Conservation (phyloP, 768 basidiomycete genomes). For the Pleurotus sapidus region DNA sequence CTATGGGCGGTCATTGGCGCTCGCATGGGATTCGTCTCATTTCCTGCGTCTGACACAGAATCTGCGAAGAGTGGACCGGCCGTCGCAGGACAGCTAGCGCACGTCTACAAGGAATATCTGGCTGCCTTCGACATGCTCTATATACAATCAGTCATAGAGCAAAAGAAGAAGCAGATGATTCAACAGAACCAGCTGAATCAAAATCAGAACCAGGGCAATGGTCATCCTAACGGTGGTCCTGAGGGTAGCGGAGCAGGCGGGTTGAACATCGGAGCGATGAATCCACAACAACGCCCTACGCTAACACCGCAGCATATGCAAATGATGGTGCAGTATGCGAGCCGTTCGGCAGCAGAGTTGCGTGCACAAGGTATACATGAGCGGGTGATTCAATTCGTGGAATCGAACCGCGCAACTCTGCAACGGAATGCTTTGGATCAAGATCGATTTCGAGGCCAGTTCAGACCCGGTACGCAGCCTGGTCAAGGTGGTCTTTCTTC, state of each 20-base stretch:
- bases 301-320: conserved; percentile 28
- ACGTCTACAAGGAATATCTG: conserved; percentile 61
- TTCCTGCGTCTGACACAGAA: conserved; percentile 57
- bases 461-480: conserved; percentile 20
- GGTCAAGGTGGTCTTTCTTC: conserved; percentile 3
- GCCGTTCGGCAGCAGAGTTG: conserved; percentile 46
- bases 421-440: conserved; percentile 39
- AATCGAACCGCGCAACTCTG: conserved; percentile 46
- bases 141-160: conserved; percentile 36
- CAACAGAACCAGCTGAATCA: conserved; percentile 1
- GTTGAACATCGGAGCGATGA: not conserved
- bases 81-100: conserved; percentile 55
- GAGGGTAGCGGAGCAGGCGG: conserved; percentile 8
- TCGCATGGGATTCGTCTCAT: conserved; percentile 63
- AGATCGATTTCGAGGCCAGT: conserved; percentile 28
- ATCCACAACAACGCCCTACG: not conserved
- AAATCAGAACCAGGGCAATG: too few species aligned
- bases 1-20: conserved; percentile 66
- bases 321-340: conserved; percentile 44
- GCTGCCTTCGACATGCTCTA: conserved; percentile 55
- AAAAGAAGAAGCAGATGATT: conserved; percentile 22
- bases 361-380: conserved; percentile 48
- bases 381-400: conserved; percentile 52
- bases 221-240: not conserved
- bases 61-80: conserved; percentile 62